A percentile compares a stretch with the other conserved stretches of the same genome.
Evolutionary conservation across 805 yeast genomes (phyloP).

Genomic region (Torulaspora quercuum): DNA sequence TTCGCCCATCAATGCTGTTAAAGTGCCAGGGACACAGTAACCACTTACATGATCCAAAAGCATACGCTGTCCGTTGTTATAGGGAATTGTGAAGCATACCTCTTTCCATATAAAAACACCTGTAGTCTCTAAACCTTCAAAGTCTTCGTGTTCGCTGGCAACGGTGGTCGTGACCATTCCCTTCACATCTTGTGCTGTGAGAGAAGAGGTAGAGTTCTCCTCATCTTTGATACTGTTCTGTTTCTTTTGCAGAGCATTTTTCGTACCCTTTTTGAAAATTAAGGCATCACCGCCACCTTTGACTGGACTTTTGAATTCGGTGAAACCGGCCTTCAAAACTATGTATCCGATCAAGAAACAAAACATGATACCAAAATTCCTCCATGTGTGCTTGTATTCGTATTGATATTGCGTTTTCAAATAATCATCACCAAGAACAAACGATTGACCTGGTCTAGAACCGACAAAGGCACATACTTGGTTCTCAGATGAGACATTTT

Average conservation of each 20-base stretch:
- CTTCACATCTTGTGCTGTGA: conserved; percentile 15
- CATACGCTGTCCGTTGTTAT: conserved; percentile 43
- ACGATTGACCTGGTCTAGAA: conserved; percentile 49
- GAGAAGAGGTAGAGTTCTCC: conserved; percentile 19
- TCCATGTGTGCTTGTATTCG: conserved; percentile 63
- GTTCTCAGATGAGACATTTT: conserved; percentile 35
- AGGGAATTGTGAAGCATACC: conserved; percentile 37
- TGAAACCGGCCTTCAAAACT: conserved; percentile 20
- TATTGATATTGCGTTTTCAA: conserved; percentile 48
- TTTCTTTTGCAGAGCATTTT: conserved; percentile 5
- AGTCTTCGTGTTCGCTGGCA: conserved; percentile 10
- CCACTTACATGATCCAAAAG: conserved; percentile 49
- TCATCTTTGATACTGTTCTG: conserved; percentile 14
- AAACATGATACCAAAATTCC: conserved; percentile 67
- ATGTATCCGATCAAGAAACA: conserved; percentile 40
- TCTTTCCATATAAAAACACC: conserved; percentile 36
- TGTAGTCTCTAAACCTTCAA: conserved; percentile 30
- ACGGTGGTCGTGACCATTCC: conserved; percentile 18
- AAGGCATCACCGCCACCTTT: conserved; percentile 39
- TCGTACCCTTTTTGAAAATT: conserved; percentile 53
- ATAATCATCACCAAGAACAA: conserved; percentile 60
- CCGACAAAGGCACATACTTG: conserved; percentile 61
- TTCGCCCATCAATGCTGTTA: conserved; percentile 62
- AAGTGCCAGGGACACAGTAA: conserved; percentile 50
- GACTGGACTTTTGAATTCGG: conserved; percentile 27